Base-by-base conservation (phyloP, 1,284 basidiomycete species). In the Pholiota adiposa region DNA sequence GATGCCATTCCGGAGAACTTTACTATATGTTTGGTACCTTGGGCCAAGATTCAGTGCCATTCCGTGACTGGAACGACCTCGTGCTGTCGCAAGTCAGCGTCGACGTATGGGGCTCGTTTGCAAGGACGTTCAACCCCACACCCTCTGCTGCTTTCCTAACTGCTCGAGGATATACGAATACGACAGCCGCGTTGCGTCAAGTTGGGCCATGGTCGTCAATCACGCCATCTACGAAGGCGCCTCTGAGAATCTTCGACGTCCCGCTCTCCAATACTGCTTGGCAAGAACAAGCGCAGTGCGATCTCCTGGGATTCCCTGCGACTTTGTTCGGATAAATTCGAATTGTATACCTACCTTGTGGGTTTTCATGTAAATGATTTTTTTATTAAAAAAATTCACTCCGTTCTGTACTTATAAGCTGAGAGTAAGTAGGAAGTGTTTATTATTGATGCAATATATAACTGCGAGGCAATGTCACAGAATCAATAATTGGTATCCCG, bases 1-100 rank as follows among this genome's bases (percentile, higher is more conserved):
- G 66, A 41, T 76, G 75, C 50, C 75, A 75, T 52, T 72, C 71
- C 0, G 72, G 73, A 16, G 75, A 76, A 33, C 62, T 76, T 1
- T 67, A 69, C 58, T 73, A 72, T 58, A 70, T 69, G 54, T 66
- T 66, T 50, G 66, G 65, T 9, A 67, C 61, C 6, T 41, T 69
- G 3, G 68, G 63, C 0, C 66, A 67, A 48, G 59, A 62, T 33
- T 59, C 58, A 7, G 57, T 53, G 4, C 71, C 72, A 0, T 72
- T 73, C 69, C 67, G 73, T 16, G 72, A 73, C 55, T 58, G 58
- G 41, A 59, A 68, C 44, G 72, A 75, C 60, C 65, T 73, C 1
- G 56, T 69, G 1, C 63, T 73, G 23, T 64, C 66, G 11, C 71
- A 73, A 52, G 63, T 72, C 3, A 68, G 63, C 38, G 66, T 71